Percentiles rank a stretch among this genome's conserved stretches.
Conservation (phyloP, 140 eudicot species). For the Bidens hawaiensis region DNA sequence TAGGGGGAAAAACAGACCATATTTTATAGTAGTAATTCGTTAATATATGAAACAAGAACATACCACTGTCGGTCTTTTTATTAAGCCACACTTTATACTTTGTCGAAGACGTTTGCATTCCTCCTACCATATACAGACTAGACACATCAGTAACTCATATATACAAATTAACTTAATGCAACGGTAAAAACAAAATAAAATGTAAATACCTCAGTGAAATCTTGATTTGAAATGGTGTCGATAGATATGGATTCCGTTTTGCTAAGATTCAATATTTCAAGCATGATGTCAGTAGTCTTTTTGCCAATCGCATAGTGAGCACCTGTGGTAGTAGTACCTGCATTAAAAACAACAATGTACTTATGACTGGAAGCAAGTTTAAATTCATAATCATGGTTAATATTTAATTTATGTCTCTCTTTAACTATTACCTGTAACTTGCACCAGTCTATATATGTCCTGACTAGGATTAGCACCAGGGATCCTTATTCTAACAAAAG, state of each 20-base stretch:
- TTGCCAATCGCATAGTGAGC: slow-evolving; percentile 68
- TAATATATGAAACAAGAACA: neutral
- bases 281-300: slow-evolving; percentile 61
- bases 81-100: slow-evolving; percentile 91
- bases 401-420: neutral
- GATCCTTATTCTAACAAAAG: slow-evolving; percentile 85
- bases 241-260: slow-evolving; percentile 74
- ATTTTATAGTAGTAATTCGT: slow-evolving; percentile 9
- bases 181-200: slow-evolving; percentile 8
- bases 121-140: slow-evolving; percentile 48
- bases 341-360: slow-evolving; percentile 8
- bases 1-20: slow-evolving; percentile 8
- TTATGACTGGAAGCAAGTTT: neutral
- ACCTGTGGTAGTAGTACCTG: slow-evolving; percentile 82
- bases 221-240: slow-evolving; percentile 93
- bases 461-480: slow-evolving; percentile 62
- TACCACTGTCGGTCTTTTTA: slow-evolving; percentile 83
- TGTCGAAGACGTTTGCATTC: slow-evolving; percentile 98
- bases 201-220: slow-evolving; percentile 73
- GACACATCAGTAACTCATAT: slow-evolving; percentile 23
- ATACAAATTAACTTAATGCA: neutral
- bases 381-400: neutral
- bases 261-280: slow-evolving; percentile 80
- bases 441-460: slow-evolving; percentile 89
- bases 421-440: slow-evolving; percentile 66